A percentile compares a stretch with the other conserved stretches of the same genome.
These are phyloP conservation scores for Conringia planisiliqua DNA, from an alignment of 345 rosid species.

Conservation along the genomic window DNA sequence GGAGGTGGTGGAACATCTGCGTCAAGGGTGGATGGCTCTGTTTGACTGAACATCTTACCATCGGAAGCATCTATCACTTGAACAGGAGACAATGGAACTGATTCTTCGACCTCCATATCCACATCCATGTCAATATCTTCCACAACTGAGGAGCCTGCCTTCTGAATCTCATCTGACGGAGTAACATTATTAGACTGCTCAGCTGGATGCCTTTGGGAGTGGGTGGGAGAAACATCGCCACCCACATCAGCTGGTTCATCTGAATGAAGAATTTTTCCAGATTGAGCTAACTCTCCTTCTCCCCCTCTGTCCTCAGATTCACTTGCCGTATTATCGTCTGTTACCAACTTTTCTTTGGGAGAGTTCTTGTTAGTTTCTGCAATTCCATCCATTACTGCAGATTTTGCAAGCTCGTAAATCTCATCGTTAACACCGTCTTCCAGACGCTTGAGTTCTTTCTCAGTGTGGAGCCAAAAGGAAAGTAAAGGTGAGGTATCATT, in stretches of 20 bases:
- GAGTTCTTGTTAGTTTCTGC: conserved; percentile 33
- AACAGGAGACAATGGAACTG: conserved; percentile 28
- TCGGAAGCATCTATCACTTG: conserved; percentile 22
- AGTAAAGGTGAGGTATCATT: conserved; percentile 49
- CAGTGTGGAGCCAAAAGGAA: conserved; percentile 85
- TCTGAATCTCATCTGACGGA: conserved; percentile 31
- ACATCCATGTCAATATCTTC: conserved; percentile 94
- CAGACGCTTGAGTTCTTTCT: conserved; percentile 61
- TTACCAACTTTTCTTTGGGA: conserved; percentile 31
- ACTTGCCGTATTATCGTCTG: conserved; percentile 23
- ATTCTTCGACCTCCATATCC: conserved; percentile 96
- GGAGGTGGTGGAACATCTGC: conserved; percentile 63
- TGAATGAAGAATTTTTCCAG: conserved; percentile 35
- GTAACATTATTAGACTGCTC: conserved; percentile 37
- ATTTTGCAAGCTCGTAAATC: conserved; percentile 63
- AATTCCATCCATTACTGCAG: conserved; percentile 54
- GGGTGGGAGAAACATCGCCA: conserved; percentile 33
- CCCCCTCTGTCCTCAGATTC: conserved; percentile 37
- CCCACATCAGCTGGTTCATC: conserved; percentile 15
- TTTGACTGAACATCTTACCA: conserved; percentile 27
- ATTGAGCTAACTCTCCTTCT: conserved; percentile 22
- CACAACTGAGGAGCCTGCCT: conserved; percentile 33
- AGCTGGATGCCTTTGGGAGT: conserved; percentile 31
- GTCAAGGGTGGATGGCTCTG: conserved; percentile 42
- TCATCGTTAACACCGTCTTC: conserved; percentile 62